phyloP scores from a whole-genome alignment of 768 basidiomycete genomes.

The Calocybe cyanea region DNA sequence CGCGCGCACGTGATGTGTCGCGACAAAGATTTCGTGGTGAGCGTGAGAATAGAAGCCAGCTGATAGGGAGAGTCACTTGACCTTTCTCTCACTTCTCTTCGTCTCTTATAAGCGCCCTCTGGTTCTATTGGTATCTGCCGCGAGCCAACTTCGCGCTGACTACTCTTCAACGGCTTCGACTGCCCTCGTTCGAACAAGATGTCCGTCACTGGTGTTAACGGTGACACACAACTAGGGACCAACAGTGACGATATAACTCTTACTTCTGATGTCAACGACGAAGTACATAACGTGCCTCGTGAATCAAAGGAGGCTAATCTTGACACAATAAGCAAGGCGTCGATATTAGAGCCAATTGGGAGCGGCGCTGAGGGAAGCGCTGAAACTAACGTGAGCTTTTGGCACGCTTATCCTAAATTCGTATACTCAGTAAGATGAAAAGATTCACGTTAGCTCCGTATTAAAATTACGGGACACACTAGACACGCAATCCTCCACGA shows the following conservation, averaged over 20 bases:
- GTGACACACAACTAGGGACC: slow-evolving; percentile 7
- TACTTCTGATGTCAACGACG: neutral
- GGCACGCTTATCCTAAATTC: neutral
- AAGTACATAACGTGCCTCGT: slow-evolving; percentile 8
- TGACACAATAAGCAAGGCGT: slow-evolving; percentile 6
- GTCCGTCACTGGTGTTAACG: slow-evolving; percentile 16
- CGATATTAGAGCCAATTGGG: slow-evolving; percentile 1
- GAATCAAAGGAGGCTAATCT: slow-evolving; percentile 6
- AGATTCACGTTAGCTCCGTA: neutral
- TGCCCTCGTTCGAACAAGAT: slow-evolving; percentile 3
- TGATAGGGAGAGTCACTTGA: slow-evolving; percentile 8
- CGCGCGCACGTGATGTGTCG: slow-evolving; percentile 18
- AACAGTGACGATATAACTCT: slow-evolving; percentile 7
- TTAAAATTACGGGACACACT: neutral
- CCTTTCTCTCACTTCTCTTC: slow-evolving; percentile 2
- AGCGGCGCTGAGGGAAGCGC: slow-evolving; percentile 6
- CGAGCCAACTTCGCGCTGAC: neutral
- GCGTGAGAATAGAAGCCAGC: slow-evolving; percentile 14
- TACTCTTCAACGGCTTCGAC: slow-evolving; percentile 1
- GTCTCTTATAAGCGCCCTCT: neutral
- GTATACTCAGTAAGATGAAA: neutral
- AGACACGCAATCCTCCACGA: neutral
- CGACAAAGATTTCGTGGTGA: slow-evolving; percentile 5
- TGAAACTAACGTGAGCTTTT: slow-evolving; percentile 10
- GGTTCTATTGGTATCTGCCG: slow-evolving; percentile 12